These are phyloP conservation scores for Dictyophora rubrovolvata DNA, from an alignment of 768 basidiomycete genomes.

Conservation along the genomic window DNA sequence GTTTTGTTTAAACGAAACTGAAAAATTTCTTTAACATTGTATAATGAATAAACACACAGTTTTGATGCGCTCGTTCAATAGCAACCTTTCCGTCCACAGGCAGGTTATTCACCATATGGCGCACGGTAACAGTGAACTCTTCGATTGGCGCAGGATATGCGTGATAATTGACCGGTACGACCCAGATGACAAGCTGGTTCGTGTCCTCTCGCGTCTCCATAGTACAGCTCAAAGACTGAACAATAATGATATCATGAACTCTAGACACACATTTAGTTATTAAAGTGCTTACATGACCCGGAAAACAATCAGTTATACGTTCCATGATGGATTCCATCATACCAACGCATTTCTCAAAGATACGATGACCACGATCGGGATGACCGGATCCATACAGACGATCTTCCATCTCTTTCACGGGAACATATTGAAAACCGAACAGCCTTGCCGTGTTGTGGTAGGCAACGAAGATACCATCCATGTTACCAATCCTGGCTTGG, in stretches of 20 bases:
- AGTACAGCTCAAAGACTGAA: constrained; percentile 46
- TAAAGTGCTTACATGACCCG: constrained; percentile 42
- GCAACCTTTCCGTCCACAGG: constrained; percentile 27
- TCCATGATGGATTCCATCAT: constrained; percentile 60
- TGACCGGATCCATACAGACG: constrained; percentile 51
- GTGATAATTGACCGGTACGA: constrained; percentile 41
- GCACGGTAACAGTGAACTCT: constrained; percentile 44
- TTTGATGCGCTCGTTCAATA: constrained; percentile 20
- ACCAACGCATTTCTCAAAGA: constrained; percentile 66
- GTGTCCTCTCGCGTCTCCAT: constrained; percentile 44
- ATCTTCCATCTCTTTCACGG: constrained; percentile 80
- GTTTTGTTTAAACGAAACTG: not conserved
- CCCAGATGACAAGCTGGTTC: constrained; percentile 48
- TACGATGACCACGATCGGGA: constrained; percentile 49
- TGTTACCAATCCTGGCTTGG: constrained; percentile 91
- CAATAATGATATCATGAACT: constrained; percentile 2
- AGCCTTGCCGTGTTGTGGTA: constrained; percentile 81
- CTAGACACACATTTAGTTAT: not conserved
- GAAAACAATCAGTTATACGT: constrained; percentile 50
- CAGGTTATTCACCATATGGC: constrained; percentile 34
- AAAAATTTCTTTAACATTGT: not conserved
- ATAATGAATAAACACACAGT: constrained; percentile 20
- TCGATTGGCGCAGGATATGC: constrained; percentile 37
- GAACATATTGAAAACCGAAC: constrained; percentile 91
- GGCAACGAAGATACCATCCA: constrained; percentile 89